Base-by-base conservation (phyloP, 768 basidiomycete genomes). In the Hydnomerulius pinastri region DNA sequence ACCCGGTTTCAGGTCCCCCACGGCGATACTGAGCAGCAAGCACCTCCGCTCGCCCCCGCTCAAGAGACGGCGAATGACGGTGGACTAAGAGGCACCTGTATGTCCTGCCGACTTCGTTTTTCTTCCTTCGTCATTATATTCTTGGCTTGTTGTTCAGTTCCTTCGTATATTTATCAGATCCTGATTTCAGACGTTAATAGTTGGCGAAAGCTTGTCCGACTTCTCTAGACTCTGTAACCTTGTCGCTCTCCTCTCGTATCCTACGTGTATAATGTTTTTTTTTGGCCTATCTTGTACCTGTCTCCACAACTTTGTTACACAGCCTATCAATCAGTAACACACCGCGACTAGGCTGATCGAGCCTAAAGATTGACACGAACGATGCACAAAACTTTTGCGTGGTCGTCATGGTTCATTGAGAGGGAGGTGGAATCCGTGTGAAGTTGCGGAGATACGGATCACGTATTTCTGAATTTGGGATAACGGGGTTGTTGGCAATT, bases 61-160 rank as follows among this genome's bases (percentile, higher is more conserved):
- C 39, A 84, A 81, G 71, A 83, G 73, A 64, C 76, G 81, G 54
- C 76, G 76, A 55, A 72, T 63, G 61, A 67, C 70, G 55, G 32
- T 53, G n/a, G 49, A 56, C 23, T 67, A 50, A 60, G 35, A 29
- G 24, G 17, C 18, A 30, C 40, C 32, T 10, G 27, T 51, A n/a
- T 50, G 12, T 59, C 49, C 57, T 53, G 33, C 21, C 32, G 7
- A 30, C 46, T 59, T 63, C 54, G 57, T 55, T 67, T 62, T 63
- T 52, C 63, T 61, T 65, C 53, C 43, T 50, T 44, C 47, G 50
- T 50, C 36, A 46, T 42, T 35, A 54, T 58, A 50, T 54, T 30
- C 43, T 46, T 28, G 37, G 42, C 50, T 55, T 53, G 54, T 48
- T 45, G 56, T 52, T 29, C 39, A 23, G 49, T 46, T 43, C 49